Evolutionary conservation across 2,329 filamentous ascomycete genomes (phyloP), one percentile per base, ranked within the genome.

Genomic region (Exophiala dermatitidis): DNA sequence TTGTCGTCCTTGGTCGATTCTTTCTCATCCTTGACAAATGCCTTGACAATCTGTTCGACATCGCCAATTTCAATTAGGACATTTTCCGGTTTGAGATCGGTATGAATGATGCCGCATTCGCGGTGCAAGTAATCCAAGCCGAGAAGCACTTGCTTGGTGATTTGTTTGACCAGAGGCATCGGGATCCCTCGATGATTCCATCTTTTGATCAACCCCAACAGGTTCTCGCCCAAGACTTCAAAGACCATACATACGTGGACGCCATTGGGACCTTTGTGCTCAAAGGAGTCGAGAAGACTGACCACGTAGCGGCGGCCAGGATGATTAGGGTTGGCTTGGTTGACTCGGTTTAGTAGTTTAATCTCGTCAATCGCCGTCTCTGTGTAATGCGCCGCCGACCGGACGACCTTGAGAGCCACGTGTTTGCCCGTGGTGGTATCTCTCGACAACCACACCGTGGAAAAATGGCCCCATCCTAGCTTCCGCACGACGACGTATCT

Each of bases 241-340:
- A 98, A 98, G 5, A 98, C 93, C 91, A 98, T 97, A 76, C 93
- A 98, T 54, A 97, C 90, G 67, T 98, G 93, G 48, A 89, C 86
- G 45, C 93, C 93, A 66, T 98, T 94, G 41, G 91, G 91, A 6
- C 93, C 93, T 71, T 94, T 94, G 74, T 97, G 93, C 69, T 96
- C 91, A 70, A 98, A 98, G 0, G 89, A 95, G 71, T 97, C 91
- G 63, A 97, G 80, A 37, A 98, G 78, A 70, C 90, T 95, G 69
- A 98, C 93, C 60, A 97, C 93, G 66, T 97, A 91, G 70, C 88
- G 88, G 62, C 91, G 85, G 66, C 93, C 93, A 28, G 93, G 91
- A 68, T 98, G 93, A 64, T 90, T 82, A 38, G 90, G 91, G 65
- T 96, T 97, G 36, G 93, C 93, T 65, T 91, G 84, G 53, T 97